These are phyloP conservation scores for Taxillus chinensis DNA, from an alignment of 164 flowering plant species.

Conservation along the genomic window DNA sequence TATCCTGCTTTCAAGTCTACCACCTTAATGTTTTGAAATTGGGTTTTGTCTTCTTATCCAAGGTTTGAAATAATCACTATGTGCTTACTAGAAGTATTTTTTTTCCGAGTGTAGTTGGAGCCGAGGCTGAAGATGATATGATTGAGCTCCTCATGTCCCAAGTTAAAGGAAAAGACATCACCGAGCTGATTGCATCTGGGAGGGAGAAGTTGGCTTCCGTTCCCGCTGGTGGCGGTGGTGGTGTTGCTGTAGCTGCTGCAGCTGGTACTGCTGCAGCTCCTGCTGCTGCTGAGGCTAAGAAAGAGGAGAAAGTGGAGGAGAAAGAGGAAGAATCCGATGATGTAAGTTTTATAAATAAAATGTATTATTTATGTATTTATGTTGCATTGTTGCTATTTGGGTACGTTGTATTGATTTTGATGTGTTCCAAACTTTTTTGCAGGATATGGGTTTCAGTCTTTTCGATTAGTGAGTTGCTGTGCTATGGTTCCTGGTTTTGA, in stretches of 20 bases:
- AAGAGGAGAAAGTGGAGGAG: conserved; percentile 61
- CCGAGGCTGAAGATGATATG: conserved; percentile 59
- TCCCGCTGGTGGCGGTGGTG: conserved; percentile 72
- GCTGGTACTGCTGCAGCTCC: conserved; percentile 34
- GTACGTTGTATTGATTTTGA: neutral
- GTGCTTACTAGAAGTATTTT: neutral
- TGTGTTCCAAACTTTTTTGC: conserved; percentile 9
- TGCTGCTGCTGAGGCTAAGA: conserved; percentile 42
- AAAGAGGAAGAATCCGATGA: conserved; percentile 75
- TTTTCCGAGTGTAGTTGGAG: conserved; percentile 42
- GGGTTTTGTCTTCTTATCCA: too few relatives aligned
- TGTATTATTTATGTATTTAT: neutral
- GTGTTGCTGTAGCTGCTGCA: conserved; percentile 24
- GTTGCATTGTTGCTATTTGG: too few relatives aligned
- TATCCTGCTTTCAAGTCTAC: too few relatives aligned
- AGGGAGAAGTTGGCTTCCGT: conserved; percentile 83
- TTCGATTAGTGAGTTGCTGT: conserved; percentile 22
- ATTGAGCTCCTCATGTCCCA: conserved; percentile 52
- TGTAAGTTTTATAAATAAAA: conserved; percentile 15
- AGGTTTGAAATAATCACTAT: too few relatives aligned
- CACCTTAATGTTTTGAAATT: too few relatives aligned
- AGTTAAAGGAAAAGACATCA: conserved; percentile 62
- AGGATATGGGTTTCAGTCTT: conserved; percentile 60
- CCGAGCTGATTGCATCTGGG: conserved; percentile 75
- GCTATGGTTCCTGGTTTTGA: neutral